phyloP scores from a whole-genome alignment of 352 stramenopile genomes.

The Phytopythium delawarense region DNA sequence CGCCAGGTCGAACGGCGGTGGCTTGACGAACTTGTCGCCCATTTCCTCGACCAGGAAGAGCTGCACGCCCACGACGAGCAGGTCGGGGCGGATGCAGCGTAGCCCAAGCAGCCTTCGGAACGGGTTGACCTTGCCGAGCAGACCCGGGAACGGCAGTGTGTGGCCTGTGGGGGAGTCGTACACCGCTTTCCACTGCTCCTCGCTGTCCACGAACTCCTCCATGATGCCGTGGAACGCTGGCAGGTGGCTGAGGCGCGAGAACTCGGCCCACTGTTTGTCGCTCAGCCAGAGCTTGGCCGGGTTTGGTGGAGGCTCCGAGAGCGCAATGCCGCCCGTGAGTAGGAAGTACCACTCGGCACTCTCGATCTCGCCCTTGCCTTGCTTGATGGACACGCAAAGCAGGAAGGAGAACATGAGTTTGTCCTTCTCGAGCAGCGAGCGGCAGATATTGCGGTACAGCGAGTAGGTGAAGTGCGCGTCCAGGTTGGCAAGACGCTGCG shows the following conservation, averaged over 20 bases:
- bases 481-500: constrained; percentile 75
- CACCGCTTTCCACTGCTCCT: constrained; percentile 83
- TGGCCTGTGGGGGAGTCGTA: constrained; percentile 85
- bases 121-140: constrained; percentile 52
- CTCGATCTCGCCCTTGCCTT: constrained; percentile 75
- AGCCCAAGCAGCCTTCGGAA: constrained; percentile 79
- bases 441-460: constrained; percentile 91
- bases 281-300: constrained; percentile 88
- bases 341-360: constrained; percentile 92
- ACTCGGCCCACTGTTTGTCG: constrained; percentile 91
- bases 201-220: constrained; percentile 74
- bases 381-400: constrained; percentile 85
- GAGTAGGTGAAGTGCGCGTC: constrained; percentile 90
- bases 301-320: constrained; percentile 89
- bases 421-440: constrained; percentile 91
- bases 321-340: constrained; percentile 89
- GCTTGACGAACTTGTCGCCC: constrained; percentile 90
- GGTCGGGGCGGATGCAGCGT: constrained; percentile 80
- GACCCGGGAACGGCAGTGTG: constrained; percentile 68
- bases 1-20: constrained; percentile 85
- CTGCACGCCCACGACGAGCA: constrained; percentile 88
- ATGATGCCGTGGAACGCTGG: constrained; percentile 76
- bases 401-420: constrained; percentile 94
- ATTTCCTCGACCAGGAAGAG: constrained; percentile 88
- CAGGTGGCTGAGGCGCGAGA: constrained; percentile 85